Evolutionary conservation across 225 moss, liverwort and hornwort genomes (phyloP).

Genomic region (Physcomitrium patens): DNA sequence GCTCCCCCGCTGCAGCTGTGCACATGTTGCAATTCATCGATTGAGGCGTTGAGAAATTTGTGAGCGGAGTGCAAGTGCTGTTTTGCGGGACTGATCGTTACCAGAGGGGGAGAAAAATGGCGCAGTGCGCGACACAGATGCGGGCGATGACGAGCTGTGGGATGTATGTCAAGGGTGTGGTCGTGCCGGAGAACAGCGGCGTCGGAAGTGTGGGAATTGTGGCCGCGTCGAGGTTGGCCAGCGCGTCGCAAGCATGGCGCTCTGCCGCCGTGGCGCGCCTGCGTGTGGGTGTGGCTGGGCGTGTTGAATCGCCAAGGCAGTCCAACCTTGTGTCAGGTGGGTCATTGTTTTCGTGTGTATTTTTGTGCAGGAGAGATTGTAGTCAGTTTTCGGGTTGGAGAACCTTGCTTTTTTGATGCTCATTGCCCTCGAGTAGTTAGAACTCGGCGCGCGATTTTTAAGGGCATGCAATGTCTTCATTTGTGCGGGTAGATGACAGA

Average conservation of each 20-base stretch:
- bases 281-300: slow-evolving; percentile 28
- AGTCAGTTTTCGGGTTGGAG: too few species aligned
- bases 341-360: too few species aligned
- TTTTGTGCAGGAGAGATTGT: too few species aligned
- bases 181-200: background rate
- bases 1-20: background rate
- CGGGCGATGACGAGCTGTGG: slow-evolving; percentile 10
- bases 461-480: too few species aligned
- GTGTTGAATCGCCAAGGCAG: slow-evolving; percentile 19
- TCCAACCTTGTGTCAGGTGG: slow-evolving; percentile 42
- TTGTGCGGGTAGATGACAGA: too few species aligned
- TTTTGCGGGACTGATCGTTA: background rate
- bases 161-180: background rate
- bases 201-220: background rate
- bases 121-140: slow-evolving; percentile 45
- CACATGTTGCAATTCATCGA: background rate
- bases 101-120: slow-evolving; percentile 15
- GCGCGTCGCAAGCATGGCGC: slow-evolving; percentile 57
- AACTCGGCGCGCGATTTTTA: too few species aligned
- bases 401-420: too few species aligned
- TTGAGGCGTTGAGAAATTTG: background rate
- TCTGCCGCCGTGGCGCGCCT: slow-evolving; percentile 37
- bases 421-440: too few species aligned
- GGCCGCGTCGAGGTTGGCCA: slow-evolving; percentile 32
- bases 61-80: background rate